A percentile compares a stretch with the other conserved stretches of the same genome.
phyloP scores from a whole-genome alignment of 1,284 basidiomycete species.

The Inonotus obliquus region DNA sequence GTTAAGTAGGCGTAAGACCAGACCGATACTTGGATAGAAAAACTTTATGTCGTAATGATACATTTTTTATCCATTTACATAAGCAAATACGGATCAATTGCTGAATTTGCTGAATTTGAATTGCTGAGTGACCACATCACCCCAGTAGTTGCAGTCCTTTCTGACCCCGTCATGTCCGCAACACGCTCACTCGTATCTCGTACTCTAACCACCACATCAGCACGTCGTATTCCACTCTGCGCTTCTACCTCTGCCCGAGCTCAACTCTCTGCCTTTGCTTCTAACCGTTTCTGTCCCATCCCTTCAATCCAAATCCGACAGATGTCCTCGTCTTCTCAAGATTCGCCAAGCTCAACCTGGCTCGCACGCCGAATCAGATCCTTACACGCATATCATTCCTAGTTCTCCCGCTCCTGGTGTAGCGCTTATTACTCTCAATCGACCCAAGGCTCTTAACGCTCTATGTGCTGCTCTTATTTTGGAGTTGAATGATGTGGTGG shows the following conservation, averaged over 20 bases:
- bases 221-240: not conserved
- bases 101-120: too few relatives aligned
- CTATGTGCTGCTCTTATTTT: constrained; percentile 76
- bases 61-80: too few relatives aligned
- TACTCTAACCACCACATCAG: not conserved
- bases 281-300: not conserved
- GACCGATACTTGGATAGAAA: too few relatives aligned
- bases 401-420: constrained; percentile 74
- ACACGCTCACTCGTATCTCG: not conserved
- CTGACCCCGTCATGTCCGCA: too few relatives aligned
- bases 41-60: too few relatives aligned
- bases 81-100: not conserved
- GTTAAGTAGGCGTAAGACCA: not conserved
- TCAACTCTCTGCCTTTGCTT: not conserved
- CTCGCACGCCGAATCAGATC: not conserved
- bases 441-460: constrained; percentile 95
- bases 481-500: constrained; percentile 75
- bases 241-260: not conserved
- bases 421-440: constrained; percentile 88
- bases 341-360: not conserved
- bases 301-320: not conserved
- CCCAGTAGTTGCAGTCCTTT: too few relatives aligned
- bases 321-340: not conserved
- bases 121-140: too few relatives aligned
- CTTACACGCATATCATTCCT: constrained; percentile 71